These are phyloP conservation scores for Rhododendron griersonianum DNA, from an alignment of 148 eudicot genomes.

Conservation along the genomic window DNA sequence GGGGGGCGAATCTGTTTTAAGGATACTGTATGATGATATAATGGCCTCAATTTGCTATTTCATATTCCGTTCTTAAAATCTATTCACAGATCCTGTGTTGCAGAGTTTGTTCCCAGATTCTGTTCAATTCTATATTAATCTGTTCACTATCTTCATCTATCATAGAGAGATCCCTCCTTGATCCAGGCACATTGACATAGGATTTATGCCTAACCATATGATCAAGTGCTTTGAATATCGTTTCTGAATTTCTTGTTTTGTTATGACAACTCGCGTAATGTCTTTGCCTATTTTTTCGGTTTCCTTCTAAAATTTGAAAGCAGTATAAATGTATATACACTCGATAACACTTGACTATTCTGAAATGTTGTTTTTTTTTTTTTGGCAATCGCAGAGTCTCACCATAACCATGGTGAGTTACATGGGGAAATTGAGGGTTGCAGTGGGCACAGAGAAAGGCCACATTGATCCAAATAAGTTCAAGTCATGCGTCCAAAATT, in stretches of 20 bases:
- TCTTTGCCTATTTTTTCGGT: not conserved
- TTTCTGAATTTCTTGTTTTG: not conserved
- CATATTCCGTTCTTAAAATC: not conserved
- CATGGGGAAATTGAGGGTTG: constrained; percentile 39
- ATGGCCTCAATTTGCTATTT: not conserved
- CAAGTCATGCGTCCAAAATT: constrained; percentile 32
- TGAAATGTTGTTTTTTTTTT: not conserved
- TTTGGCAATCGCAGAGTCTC: constrained; percentile 51
- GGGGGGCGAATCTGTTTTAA: not conserved
- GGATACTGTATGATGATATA: not conserved
- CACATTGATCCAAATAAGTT: constrained; percentile 26
- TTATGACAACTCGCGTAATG: not conserved
- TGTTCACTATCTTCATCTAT: no score
- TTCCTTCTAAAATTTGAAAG: not conserved
- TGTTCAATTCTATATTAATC: not conserved
- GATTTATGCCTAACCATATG: not conserved
- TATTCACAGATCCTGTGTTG: not conserved
- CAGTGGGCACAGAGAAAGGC: constrained; percentile 39
- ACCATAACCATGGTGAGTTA: constrained; percentile 55
- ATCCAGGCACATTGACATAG: not conserved
- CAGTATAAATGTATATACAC: not conserved
- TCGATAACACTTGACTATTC: not conserved
- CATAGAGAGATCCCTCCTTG: not conserved
- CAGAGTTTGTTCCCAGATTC: not conserved
- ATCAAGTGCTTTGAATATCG: not conserved